phyloP scores from a whole-genome alignment of 1,284 basidiomycete genomes.

The Rhizoctonia solani region DNA sequence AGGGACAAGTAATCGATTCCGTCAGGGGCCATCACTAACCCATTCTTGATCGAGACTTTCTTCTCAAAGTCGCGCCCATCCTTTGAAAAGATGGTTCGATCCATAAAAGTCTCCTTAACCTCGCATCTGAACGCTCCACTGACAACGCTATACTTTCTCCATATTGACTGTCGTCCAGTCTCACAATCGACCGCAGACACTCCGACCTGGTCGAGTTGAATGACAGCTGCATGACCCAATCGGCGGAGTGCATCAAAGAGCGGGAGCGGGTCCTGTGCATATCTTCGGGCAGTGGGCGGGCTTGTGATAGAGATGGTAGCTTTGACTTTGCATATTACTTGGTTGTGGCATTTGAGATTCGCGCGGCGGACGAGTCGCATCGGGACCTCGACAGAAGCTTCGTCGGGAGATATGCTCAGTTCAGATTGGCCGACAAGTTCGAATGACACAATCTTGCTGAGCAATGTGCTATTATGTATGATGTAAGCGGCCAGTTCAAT shows the following conservation, averaged over 20 bases:
- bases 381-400: neutral
- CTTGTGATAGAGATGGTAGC: conserved; percentile 6
- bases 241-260: conserved; percentile 13
- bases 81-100: conserved; percentile 9
- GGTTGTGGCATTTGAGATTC: conserved; percentile 12
- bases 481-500: neutral
- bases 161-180: conserved; percentile 20
- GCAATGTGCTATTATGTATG: neutral
- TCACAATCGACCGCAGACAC: neutral
- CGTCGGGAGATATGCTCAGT: neutral
- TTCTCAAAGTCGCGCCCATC: conserved; percentile 20
- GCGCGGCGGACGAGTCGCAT: conserved; percentile 21
- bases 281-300: conserved; percentile 1
- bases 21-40: conserved; percentile 16
- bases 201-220: conserved; percentile 25
- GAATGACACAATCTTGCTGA: conserved; percentile 26
- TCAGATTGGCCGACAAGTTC: conserved; percentile 19
- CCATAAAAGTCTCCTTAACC: conserved; percentile 24
- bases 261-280: conserved; percentile 12
- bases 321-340: conserved; percentile 19
- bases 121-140: conserved; percentile 25
- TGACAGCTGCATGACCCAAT: conserved; percentile 12
- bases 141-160: conserved; percentile 21
- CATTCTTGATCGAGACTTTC: conserved; percentile 18
- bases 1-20: conserved; percentile 12